Conservation (phyloP, 345 rosid genomes). For the Ailanthus altissimus region DNA sequence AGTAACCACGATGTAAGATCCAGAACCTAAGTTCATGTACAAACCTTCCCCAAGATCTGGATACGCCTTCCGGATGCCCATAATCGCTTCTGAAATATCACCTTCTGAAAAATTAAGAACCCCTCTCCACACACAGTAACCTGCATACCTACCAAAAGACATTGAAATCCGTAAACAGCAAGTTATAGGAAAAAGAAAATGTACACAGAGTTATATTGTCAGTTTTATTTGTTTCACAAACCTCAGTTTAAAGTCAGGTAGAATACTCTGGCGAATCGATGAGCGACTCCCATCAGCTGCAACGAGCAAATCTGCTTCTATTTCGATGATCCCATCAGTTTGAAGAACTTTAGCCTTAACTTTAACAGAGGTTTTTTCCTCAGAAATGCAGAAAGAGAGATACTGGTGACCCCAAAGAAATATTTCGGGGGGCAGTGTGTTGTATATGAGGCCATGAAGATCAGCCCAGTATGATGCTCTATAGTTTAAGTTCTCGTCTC, state of each 20-base stretch:
- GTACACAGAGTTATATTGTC: too few species aligned
- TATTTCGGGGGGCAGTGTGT: slow-evolving; percentile 44
- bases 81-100: slow-evolving; percentile 46
- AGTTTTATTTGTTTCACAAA: slow-evolving; percentile 4
- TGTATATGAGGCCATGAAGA: slow-evolving; percentile 55
- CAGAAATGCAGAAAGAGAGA: slow-evolving; percentile 52
- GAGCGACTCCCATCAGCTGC: slow-evolving; percentile 83
- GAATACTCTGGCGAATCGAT: slow-evolving; percentile 53
- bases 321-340: slow-evolving; percentile 48
- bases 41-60: slow-evolving; percentile 69
- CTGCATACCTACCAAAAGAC: slow-evolving; percentile 57
- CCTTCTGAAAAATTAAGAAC: slow-evolving; percentile 56
- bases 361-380: slow-evolving; percentile 44
- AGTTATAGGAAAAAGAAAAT: background rate
- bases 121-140: slow-evolving; percentile 84
- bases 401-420: slow-evolving; percentile 67
- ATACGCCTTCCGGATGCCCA: slow-evolving; percentile 48
- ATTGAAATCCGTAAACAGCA: background rate
- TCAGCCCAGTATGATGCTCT: slow-evolving; percentile 72
- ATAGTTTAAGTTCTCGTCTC: slow-evolving; percentile 64
- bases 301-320: slow-evolving; percentile 60
- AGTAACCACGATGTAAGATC: slow-evolving; percentile 53
- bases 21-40: slow-evolving; percentile 47
- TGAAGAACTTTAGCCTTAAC: slow-evolving; percentile 48
- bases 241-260: slow-evolving; percentile 68